These are phyloP conservation scores for Cubamyces sp. DNA, from an alignment of 768 basidiomycete genomes.

Conservation along the genomic window DNA sequence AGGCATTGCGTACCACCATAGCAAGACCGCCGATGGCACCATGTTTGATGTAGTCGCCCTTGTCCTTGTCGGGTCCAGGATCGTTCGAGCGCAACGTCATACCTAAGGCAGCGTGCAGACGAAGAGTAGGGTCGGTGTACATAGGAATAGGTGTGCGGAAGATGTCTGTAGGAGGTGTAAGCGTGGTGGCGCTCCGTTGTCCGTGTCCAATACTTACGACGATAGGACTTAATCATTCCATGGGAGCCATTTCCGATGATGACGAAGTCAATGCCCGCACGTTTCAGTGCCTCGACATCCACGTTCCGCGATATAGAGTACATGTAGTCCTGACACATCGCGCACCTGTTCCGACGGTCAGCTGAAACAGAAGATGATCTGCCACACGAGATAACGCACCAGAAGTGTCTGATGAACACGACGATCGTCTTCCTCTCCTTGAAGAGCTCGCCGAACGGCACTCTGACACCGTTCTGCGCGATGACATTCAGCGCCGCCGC, in stretches of 20 bases:
- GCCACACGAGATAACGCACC: constrained; percentile 41
- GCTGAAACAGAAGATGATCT: neutral
- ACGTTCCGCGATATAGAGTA: constrained; percentile 59
- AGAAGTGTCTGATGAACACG: constrained; percentile 88
- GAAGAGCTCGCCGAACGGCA: constrained; percentile 73
- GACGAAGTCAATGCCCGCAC: constrained; percentile 60
- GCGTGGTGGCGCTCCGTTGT: neutral
- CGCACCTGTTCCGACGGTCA: constrained; percentile 53
- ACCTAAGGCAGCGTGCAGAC: constrained; percentile 73
- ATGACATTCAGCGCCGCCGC: constrained; percentile 69
- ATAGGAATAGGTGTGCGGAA: constrained; percentile 73
- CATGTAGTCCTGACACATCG: constrained; percentile 88
- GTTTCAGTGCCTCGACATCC: constrained; percentile 49
- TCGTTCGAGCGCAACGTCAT: constrained; percentile 61
- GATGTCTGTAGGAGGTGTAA: constrained; percentile 48
- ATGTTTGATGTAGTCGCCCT: constrained; percentile 67
- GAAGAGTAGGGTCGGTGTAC: constrained; percentile 78
- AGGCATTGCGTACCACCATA: constrained; percentile 71
- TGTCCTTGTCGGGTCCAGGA: constrained; percentile 45
- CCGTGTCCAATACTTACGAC: constrained; percentile 44
- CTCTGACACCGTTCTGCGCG: constrained; percentile 64
- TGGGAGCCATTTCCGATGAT: constrained; percentile 81
- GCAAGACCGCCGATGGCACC: constrained; percentile 68
- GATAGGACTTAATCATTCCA: constrained; percentile 77
- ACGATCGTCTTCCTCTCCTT: constrained; percentile 63